Conservation (phyloP, 1,284 basidiomycete species). For the Sporisorium iseilematis-ciliati region DNA sequence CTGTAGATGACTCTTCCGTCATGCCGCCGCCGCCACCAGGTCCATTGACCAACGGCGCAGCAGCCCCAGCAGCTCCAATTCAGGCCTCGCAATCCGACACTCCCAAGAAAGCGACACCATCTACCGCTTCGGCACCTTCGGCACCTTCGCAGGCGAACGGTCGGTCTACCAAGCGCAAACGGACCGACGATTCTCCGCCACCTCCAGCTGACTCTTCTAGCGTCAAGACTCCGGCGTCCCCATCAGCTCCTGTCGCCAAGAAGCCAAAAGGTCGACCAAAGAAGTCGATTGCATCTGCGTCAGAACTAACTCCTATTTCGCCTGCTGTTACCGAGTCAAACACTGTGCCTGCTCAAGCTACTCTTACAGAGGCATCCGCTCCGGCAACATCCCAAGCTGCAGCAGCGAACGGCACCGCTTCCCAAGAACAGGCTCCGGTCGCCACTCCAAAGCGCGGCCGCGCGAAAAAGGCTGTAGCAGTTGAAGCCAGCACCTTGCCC, state of each 20-base stretch:
- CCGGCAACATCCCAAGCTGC: not conserved
- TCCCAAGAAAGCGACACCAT: not conserved
- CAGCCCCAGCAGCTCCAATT: not conserved
- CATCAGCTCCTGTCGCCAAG: constrained; percentile 19
- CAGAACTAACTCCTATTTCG: not conserved
- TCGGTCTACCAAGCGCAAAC: constrained; percentile 28
- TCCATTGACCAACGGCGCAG: constrained; percentile 4
- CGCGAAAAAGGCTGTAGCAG: constrained; percentile 10
- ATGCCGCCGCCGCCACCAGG: not conserved
- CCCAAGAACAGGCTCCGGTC: not conserved
- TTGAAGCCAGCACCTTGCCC: too few species aligned
- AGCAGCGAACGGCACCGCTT: not conserved
- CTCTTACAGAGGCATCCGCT: not conserved
- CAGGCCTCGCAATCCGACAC: not conserved
- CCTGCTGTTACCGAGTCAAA: not conserved
- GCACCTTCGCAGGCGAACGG: constrained; percentile 3
- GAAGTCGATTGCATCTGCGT: constrained; percentile 1
- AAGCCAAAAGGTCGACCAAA: constrained; percentile 14
- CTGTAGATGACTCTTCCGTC: not conserved
- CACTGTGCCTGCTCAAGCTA: not conserved
- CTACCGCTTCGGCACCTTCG: not conserved
- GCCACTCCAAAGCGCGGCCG: constrained; percentile 22
- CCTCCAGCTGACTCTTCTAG: constrained; percentile 3
- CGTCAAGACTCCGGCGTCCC: constrained; percentile 8
- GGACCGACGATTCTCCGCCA: constrained; percentile 20